Conservation (phyloP, 768 basidiomycete species). For the Kwoniella botswanensis region DNA sequence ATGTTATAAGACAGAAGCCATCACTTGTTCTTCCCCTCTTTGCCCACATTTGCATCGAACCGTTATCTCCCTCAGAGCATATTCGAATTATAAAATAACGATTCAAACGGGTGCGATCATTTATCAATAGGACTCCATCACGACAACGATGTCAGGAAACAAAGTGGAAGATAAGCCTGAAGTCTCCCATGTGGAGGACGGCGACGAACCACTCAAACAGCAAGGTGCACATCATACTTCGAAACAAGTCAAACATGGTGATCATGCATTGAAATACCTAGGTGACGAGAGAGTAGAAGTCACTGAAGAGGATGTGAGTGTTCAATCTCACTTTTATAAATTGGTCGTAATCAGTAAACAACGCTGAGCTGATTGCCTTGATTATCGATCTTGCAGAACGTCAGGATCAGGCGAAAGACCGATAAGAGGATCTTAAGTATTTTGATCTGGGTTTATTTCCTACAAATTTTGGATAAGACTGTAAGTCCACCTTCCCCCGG, state of each 20-base stretch:
- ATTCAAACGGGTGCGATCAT: no score
- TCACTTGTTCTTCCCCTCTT: background rate
- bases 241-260: constrained; percentile 40
- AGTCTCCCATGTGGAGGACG: constrained; percentile 23
- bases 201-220: constrained; percentile 11
- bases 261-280: constrained; percentile 35
- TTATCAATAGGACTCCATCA: no score
- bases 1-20: background rate
- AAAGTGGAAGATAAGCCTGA: constrained; percentile 25
- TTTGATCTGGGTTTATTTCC: constrained; percentile 53
- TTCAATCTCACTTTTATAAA: background rate
- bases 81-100: no score
- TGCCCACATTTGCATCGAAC: no score
- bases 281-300: constrained; percentile 49
- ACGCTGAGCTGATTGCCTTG: background rate
- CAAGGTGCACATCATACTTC: constrained; percentile 11
- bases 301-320: constrained; percentile 53
- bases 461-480: constrained; percentile 52
- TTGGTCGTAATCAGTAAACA: no score
- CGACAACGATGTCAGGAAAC: background rate
- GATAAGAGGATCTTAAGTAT: constrained; percentile 51
- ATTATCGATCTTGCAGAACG: constrained; percentile 24
- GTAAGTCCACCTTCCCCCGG: constrained; percentile 12
- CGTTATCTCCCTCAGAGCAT: no score
- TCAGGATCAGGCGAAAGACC: constrained; percentile 46